Percentiles rank a stretch among this genome's conserved stretches.
These are phyloP conservation scores for Annulohypoxylon moriforme DNA, from an alignment of 495 filamentous ascomycete species.

Conservation along the genomic window DNA sequence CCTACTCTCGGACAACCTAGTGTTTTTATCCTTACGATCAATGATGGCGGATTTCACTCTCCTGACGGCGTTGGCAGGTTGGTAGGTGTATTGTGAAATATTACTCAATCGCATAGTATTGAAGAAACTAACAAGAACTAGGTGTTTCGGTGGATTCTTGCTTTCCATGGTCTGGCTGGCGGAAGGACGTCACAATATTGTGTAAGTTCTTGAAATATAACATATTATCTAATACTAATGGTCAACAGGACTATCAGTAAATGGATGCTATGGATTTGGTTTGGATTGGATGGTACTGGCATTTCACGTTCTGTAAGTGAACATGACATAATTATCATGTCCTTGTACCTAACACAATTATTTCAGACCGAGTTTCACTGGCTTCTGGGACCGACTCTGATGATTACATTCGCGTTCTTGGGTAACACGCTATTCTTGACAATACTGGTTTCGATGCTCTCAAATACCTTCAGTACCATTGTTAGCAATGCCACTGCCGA, in stretches of 20 bases:
- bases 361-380: slow-evolving; percentile 68
- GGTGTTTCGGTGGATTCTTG: slow-evolving; percentile 76
- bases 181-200: slow-evolving; percentile 55
- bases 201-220: slow-evolving; percentile 45
- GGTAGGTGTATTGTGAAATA: slow-evolving; percentile 50
- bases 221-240: slow-evolving; percentile 27
- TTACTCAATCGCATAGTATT: not conserved
- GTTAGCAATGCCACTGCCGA: slow-evolving; percentile 73
- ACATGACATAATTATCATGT: not conserved
- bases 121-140: slow-evolving; percentile 19
- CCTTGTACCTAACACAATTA: not conserved
- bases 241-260: slow-evolving; percentile 69
- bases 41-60: slow-evolving; percentile 81
- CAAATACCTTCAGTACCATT: slow-evolving; percentile 75
- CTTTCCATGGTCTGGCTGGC: slow-evolving; percentile 76
- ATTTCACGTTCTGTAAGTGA: slow-evolving; percentile 67
- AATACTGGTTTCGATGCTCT: slow-evolving; percentile 79
- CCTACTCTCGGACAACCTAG: slow-evolving; percentile 76
- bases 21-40: slow-evolving; percentile 75
- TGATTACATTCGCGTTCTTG: slow-evolving; percentile 78
- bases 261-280: slow-evolving; percentile 88
- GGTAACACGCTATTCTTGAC: slow-evolving; percentile 83
- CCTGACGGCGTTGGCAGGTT: slow-evolving; percentile 71
- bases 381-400: slow-evolving; percentile 73
- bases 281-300: slow-evolving; percentile 78